Percentiles rank a stretch among this genome's conserved stretches.
Evolutionary conservation across 1,139 yeast genomes (phyloP).

Genomic region (Lodderomyces margitis): DNA sequence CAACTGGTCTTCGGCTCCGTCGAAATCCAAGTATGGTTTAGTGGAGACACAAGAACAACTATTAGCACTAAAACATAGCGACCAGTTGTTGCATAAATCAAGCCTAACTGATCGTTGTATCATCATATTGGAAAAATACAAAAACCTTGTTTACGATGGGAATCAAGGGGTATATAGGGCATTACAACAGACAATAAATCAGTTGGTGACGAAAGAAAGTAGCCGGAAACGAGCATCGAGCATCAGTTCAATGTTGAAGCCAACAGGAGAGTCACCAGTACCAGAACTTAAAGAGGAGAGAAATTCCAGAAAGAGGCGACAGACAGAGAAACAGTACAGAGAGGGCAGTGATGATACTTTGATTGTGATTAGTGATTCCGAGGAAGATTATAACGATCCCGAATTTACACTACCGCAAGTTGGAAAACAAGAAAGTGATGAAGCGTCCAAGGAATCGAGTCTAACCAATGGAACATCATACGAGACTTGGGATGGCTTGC

Average conservation of each 20-base stretch:
- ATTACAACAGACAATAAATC: slow-evolving; percentile 8
- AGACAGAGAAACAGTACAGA: neutral
- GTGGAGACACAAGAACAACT: slow-evolving; percentile 10
- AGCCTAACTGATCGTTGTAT: slow-evolving; percentile 1
- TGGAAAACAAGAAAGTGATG: slow-evolving; percentile 13
- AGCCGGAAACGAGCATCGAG: neutral
- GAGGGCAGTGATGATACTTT: slow-evolving; percentile 7
- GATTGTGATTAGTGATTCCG: slow-evolving; percentile 29
- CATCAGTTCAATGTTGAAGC: neutral
- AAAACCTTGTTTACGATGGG: slow-evolving; percentile 1
- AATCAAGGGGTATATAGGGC: slow-evolving; percentile 7
- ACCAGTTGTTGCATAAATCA: slow-evolving; percentile 3
- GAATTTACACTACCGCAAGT: slow-evolving; percentile 5
- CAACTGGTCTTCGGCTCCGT: slow-evolving; percentile 22
- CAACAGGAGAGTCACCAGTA: neutral
- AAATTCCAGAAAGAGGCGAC: neutral
- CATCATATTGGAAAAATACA: slow-evolving; percentile 13
- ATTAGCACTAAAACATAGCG: neutral
- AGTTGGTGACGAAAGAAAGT: slow-evolving; percentile 6
- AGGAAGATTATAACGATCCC: slow-evolving; percentile 23
- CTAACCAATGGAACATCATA: neutral
- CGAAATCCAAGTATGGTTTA: slow-evolving; percentile 16
- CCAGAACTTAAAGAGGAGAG: slow-evolving; percentile 6
- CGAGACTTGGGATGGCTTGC: slow-evolving; percentile 16
- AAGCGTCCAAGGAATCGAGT: slow-evolving; percentile 10